phyloP scores from a whole-genome alignment of 169 alveolate species.

The Eimeria tenella region DNA sequence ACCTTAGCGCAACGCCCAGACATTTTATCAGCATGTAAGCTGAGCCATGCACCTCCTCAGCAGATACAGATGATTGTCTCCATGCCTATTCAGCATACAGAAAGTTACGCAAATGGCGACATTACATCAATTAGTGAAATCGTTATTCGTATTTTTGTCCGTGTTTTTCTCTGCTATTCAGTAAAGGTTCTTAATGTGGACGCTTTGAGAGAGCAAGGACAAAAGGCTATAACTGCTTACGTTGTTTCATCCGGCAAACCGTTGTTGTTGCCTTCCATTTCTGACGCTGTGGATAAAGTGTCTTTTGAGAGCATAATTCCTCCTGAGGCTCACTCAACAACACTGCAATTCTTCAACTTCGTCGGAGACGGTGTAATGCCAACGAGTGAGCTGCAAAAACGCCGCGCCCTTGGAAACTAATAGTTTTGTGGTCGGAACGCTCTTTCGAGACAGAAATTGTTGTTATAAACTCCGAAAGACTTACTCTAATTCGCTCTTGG shows the following conservation, averaged over 20 bases:
- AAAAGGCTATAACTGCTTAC: constrained; percentile 14
- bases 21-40: constrained; percentile 12
- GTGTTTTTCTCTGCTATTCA: background rate
- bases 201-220: constrained; percentile 36
- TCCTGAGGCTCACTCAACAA: background rate
- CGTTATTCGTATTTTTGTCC: background rate
- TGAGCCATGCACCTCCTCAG: background rate
- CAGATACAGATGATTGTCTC: too few species aligned
- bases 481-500: background rate
- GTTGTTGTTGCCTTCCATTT: constrained; percentile 42
- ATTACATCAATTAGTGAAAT: too few species aligned
- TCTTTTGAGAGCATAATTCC: background rate
- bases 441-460: background rate
- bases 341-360: constrained; percentile 5
- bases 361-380: constrained; percentile 44
- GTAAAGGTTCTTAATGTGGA: constrained; percentile 16
- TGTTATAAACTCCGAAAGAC: background rate
- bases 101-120: background rate
- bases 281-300: constrained; percentile 9
- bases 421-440: background rate
- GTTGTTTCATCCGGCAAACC: background rate
- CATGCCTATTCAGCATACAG: background rate
- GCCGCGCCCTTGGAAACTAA: background rate
- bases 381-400: constrained; percentile 1
- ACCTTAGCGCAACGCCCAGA: constrained; percentile 51